Percentiles rank a stretch among this genome's conserved stretches.
These are phyloP conservation scores for Teunomyces gatunensis DNA, from an alignment of 805 yeast genomes.

Conservation along the genomic window DNA sequence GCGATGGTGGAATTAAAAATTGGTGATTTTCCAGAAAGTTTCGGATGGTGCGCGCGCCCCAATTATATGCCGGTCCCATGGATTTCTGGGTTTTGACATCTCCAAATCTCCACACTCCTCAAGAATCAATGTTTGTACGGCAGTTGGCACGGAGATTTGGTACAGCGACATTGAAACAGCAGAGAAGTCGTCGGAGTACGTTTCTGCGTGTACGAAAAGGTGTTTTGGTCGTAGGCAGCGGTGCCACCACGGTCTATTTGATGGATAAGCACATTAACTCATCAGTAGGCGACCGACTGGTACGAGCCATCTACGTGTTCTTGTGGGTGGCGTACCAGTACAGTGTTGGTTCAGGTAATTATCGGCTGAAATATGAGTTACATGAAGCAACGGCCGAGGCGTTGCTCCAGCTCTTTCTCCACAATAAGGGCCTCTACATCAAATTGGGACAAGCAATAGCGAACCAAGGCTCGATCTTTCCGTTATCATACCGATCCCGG, in stretches of 20 bases:
- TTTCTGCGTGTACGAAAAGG: neutral
- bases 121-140: neutral
- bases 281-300: constrained; percentile 52
- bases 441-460: constrained; percentile 81
- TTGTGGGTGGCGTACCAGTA: constrained; percentile 58
- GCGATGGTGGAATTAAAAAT: neutral
- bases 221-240: neutral
- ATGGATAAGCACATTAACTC: constrained; percentile 42
- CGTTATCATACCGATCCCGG: constrained; percentile 57
- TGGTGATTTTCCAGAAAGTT: neutral
- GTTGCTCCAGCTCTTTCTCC: constrained; percentile 26
- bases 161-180: neutral
- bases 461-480: constrained; percentile 67
- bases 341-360: constrained; percentile 42
- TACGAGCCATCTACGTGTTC: constrained; percentile 48
- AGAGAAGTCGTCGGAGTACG: too few species aligned
- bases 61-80: neutral
- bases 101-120: neutral
- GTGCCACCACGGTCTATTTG: constrained; percentile 17
- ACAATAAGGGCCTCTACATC: constrained; percentile 54
- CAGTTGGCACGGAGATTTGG: neutral
- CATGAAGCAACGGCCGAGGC: constrained; percentile 57
- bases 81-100: too few species aligned
- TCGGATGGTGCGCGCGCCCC: neutral
- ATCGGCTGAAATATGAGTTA: constrained; percentile 40